These are phyloP conservation scores for Talaromyces sp. DNA, from an alignment of 2,329 filamentous ascomycete genomes.

Conservation along the genomic window DNA sequence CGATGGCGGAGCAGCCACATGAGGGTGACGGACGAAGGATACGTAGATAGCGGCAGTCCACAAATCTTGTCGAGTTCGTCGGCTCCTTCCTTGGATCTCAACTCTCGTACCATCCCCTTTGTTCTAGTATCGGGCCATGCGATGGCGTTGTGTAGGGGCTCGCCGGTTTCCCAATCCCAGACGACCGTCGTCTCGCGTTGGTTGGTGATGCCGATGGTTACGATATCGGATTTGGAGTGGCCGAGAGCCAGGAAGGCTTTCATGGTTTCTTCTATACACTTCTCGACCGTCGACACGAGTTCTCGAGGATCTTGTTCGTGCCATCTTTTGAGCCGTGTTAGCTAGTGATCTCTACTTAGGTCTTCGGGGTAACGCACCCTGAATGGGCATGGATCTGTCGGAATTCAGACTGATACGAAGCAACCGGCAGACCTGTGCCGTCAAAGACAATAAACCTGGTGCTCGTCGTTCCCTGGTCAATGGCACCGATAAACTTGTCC, in stretches of 20 bases:
- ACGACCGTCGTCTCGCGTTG: conserved; percentile 85
- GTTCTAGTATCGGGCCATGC: conserved; percentile 90
- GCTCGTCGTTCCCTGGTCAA: conserved; percentile 88
- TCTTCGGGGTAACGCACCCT: conserved; percentile 60
- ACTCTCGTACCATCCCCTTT: conserved; percentile 68
- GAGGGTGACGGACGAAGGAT: conserved; percentile 81
- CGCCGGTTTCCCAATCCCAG: conserved; percentile 77
- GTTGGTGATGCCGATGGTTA: conserved; percentile 79
- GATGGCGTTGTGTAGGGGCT: conserved; percentile 78
- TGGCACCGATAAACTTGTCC: conserved; percentile 69
- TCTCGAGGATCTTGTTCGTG: conserved; percentile 83
- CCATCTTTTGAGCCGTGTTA: conserved; percentile 60
- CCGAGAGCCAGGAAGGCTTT: conserved; percentile 68
- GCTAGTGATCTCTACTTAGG: not conserved
- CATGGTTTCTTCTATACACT: conserved; percentile 74
- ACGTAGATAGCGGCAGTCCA: conserved; percentile 81
- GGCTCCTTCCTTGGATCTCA: conserved; percentile 65
- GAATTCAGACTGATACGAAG: conserved; percentile 82
- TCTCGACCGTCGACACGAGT: conserved; percentile 69
- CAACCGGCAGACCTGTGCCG: conserved; percentile 70
- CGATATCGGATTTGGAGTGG: conserved; percentile 65
- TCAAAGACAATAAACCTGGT: conserved; percentile 90
- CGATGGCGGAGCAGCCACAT: conserved; percentile 76
- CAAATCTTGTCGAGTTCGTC: conserved; percentile 68
- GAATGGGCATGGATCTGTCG: conserved; percentile 78